Base-by-base conservation (phyloP, 2,329 filamentous ascomycete genomes). In the Fusarium succisae region DNA sequence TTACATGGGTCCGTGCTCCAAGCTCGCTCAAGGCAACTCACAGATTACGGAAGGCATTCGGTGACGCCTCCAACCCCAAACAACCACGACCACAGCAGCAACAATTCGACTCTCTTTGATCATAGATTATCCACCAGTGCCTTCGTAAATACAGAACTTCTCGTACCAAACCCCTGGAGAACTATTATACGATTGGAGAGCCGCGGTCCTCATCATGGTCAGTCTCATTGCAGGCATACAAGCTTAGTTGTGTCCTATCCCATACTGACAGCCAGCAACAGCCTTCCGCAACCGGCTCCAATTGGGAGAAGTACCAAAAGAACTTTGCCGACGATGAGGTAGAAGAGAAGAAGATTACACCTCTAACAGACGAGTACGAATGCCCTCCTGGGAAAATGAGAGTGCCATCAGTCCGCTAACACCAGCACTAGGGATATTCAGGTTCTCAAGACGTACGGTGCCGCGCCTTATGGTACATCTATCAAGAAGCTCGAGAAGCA, bases 241-340 rank as follows among this genome's bases (percentile, higher is more conserved):
- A 60, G 41, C 44, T 65, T 48, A 57, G 51, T 66, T 38, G 63
- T 61, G 60, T 55, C 26, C 66, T 43, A 24, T 69, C 26, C 59
- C 43, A 26, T 70, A 72, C 76, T 82, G 73, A 82, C 73, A 44
- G 26, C 48, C 74, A 44, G 26, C 44, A 30, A 68, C 90, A 98
- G 95, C 95, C 95, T 89, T 96, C 94, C 87, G 96, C 96, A 85
- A 97, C 93, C 80, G 96, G 96, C 83, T 86, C 89, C 84, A 94
- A 91, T 90, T 99, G 96, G 96, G 96, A 99, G 90, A 98, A 98
- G 88, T 98, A 98, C 89, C 91, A 94, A 87, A 98, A 98, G 90
- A 95, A 92, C 82, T 99, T 94, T 82, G 96, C 93, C 81, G 96
- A 99, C 81, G 96, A 99, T 80, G 96, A 98, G 84, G 88, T 95